A percentile compares a stretch with the other conserved stretches of the same genome.
phyloP scores from a whole-genome alignment of 148 eudicot genomes.

The Cornus controversa region DNA sequence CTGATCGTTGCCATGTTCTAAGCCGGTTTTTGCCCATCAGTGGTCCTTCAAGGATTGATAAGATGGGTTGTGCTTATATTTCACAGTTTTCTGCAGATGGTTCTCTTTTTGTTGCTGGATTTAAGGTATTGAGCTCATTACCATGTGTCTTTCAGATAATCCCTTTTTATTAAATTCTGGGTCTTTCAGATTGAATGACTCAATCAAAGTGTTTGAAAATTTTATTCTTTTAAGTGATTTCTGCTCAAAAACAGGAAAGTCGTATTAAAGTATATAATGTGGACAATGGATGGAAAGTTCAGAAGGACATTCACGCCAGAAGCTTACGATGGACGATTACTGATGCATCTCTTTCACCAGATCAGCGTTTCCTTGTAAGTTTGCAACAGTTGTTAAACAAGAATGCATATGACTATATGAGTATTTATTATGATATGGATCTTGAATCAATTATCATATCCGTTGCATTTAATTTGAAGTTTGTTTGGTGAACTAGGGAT shows the following conservation, averaged over 20 bases:
- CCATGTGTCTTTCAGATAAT: neutral
- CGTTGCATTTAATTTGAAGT: neutral
- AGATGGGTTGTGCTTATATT: constrained; percentile 67
- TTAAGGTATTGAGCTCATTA: constrained; percentile 43
- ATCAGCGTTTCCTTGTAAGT: constrained; percentile 73
- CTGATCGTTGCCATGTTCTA: constrained; percentile 55
- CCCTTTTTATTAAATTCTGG: too few relatives aligned
- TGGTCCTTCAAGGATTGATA: constrained; percentile 55
- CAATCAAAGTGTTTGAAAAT: neutral
- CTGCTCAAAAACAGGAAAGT: constrained; percentile 47
- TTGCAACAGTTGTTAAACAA: constrained; percentile 1
- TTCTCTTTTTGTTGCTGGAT: constrained; percentile 66
- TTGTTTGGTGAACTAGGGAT: too few relatives aligned
- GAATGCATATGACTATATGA: neutral
- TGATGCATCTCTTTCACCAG: constrained; percentile 74
- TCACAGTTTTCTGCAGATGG: constrained; percentile 76
- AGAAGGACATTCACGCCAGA: constrained; percentile 64
- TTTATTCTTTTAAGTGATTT: neutral
- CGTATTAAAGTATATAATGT: constrained; percentile 64
- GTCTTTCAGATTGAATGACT: neutral
- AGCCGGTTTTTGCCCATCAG: constrained; percentile 62
- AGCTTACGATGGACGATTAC: constrained; percentile 78
- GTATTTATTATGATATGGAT: neutral
- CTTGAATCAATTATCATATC: neutral
- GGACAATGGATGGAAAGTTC: constrained; percentile 63